Conservation (phyloP, 331 rosid genomes). For the Quercus phellos region DNA sequence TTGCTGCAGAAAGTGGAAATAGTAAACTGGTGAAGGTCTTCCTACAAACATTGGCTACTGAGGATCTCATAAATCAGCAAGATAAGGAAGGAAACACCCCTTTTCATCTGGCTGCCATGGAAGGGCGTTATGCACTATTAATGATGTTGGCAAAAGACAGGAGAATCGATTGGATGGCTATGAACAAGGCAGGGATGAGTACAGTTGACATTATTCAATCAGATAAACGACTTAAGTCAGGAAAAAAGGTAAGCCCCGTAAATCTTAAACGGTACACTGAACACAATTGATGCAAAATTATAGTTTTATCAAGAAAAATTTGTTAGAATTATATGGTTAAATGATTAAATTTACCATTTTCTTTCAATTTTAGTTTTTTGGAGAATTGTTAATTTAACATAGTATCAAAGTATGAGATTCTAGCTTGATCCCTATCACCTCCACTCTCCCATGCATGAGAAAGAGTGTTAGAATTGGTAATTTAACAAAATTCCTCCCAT, state of each 20-base stretch:
- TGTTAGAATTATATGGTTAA: too few species aligned
- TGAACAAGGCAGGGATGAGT: not conserved
- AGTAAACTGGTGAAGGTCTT: not conserved
- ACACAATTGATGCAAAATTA: too few species aligned
- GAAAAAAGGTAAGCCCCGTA: not conserved
- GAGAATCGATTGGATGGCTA: not conserved
- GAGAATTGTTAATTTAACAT: too few species aligned
- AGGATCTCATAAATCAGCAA: not conserved
- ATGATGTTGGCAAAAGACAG: not conserved
- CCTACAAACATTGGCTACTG: not conserved
- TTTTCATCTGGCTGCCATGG: not conserved
- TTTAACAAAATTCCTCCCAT: too few species aligned
- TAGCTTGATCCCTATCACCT: too few species aligned
- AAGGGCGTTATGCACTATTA: not conserved
- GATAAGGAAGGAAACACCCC: slow-evolving; percentile 5
- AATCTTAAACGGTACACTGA: too few species aligned
- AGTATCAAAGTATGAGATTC: too few species aligned
- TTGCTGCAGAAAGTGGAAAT: not conserved
- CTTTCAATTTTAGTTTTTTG: rapidly evolving
- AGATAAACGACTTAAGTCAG: too few species aligned
- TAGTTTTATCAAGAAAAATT: too few species aligned
- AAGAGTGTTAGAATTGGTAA: too few species aligned
- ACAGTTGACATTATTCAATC: not conserved
- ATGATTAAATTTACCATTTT: too few species aligned
- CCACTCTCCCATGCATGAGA: too few species aligned